A percentile compares a stretch with the other conserved stretches of the same genome.
These are phyloP conservation scores for Solanum lycopersicoides DNA, from an alignment of 257 asterid genomes.

Conservation along the genomic window DNA sequence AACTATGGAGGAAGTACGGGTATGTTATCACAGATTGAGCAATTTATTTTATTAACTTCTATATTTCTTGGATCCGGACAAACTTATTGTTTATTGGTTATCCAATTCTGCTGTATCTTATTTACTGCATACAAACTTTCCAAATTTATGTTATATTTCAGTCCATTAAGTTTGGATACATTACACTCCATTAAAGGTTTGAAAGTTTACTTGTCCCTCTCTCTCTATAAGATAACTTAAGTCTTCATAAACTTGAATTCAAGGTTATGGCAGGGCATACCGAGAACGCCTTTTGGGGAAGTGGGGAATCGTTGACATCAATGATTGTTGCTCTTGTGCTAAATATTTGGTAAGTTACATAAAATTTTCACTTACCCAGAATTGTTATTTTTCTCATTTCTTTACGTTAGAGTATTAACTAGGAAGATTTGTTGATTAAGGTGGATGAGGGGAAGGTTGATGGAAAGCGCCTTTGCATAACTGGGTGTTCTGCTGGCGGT, in stretches of 20 bases:
- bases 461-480: constrained; percentile 67
- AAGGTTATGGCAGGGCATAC: constrained; percentile 91
- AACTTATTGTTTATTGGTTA: neutral
- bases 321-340: constrained; percentile 97
- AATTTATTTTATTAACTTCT: neutral
- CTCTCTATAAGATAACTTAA: neutral
- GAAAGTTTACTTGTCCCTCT: neutral
- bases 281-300: constrained; percentile 75
- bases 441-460: constrained; percentile 80
- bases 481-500: constrained; percentile 98
- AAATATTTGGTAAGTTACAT: constrained; percentile 50
- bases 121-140: neutral
- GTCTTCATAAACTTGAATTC: neutral
- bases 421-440: constrained; percentile 22
- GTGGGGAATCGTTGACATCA: constrained; percentile 90
- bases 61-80: neutral
- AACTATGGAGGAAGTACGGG: constrained; percentile 99
- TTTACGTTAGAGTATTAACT: neutral
- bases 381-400: neutral
- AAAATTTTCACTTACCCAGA: neutral
- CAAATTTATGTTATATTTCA: neutral
- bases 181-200: neutral
- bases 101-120: neutral
- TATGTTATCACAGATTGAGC: constrained; percentile 8
- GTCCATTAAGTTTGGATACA: neutral